A percentile compares a stretch with the other conserved stretches of the same genome.
Evolutionary conservation across 2,329 filamentous ascomycete species (phyloP).

Genomic region (Fusarium cicatricum): DNA sequence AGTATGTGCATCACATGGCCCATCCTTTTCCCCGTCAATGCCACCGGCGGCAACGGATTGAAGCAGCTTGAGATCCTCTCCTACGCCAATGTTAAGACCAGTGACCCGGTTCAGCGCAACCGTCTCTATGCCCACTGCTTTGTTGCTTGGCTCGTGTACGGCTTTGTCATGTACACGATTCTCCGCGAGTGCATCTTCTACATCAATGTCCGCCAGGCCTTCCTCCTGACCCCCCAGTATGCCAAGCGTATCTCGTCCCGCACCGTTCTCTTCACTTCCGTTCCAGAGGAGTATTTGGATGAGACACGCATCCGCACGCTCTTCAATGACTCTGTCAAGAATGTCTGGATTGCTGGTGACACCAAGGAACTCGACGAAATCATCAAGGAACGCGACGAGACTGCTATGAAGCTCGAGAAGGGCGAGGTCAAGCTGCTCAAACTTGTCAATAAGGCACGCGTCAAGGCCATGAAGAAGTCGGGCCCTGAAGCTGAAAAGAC

Average conservation of each 20-base stretch:
- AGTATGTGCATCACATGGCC: slow-evolving; percentile 87
- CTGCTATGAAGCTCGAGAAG: slow-evolving; percentile 79
- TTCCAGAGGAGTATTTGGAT: slow-evolving; percentile 79
- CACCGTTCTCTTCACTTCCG: slow-evolving; percentile 91
- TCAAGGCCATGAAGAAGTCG: slow-evolving; percentile 47
- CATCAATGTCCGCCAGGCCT: slow-evolving; percentile 93
- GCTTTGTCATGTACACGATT: slow-evolving; percentile 89
- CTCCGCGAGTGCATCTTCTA: slow-evolving; percentile 92
- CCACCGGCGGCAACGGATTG: slow-evolving; percentile 74
- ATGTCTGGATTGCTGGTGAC: slow-evolving; percentile 84
- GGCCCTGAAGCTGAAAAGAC: slow-evolving; percentile 35
- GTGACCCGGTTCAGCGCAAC: slow-evolving; percentile 59
- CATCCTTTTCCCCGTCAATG: slow-evolving; percentile 83
- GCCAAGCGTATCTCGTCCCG: slow-evolving; percentile 86
- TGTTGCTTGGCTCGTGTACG: slow-evolving; percentile 83
- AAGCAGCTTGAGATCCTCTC: slow-evolving; percentile 66
- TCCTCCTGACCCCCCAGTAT: slow-evolving; percentile 85
- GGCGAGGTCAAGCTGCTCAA: slow-evolving; percentile 86
- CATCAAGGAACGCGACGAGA: slow-evolving; percentile 78
- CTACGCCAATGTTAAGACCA: slow-evolving; percentile 54
- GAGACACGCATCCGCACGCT: slow-evolving; percentile 76
- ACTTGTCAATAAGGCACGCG: slow-evolving; percentile 54
- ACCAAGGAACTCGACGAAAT: slow-evolving; percentile 77
- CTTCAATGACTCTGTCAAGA: slow-evolving; percentile 81
- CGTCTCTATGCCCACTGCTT: slow-evolving; percentile 83